A percentile compares a stretch with the other conserved stretches of the same genome.
These are phyloP conservation scores for Morella rubra DNA, from an alignment of 306 rosid genomes.

Conservation along the genomic window DNA sequence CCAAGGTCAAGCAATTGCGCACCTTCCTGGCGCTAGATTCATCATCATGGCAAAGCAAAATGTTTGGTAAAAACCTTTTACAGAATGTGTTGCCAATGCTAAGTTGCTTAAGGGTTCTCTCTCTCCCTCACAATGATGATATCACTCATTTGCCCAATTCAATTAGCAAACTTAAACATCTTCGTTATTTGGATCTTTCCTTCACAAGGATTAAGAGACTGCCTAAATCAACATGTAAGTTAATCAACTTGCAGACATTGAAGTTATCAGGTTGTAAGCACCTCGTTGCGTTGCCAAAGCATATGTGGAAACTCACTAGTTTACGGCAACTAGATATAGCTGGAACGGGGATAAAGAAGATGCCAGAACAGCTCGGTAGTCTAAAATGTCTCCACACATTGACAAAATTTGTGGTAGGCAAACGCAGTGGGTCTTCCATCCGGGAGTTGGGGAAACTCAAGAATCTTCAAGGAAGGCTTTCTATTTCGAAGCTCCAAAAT, in stretches of 20 bases:
- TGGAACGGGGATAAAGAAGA: no score
- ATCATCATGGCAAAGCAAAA: no score
- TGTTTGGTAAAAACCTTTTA: no score
- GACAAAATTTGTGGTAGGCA: no score
- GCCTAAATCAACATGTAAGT: not conserved
- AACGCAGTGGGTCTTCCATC: no score
- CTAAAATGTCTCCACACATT: no score
- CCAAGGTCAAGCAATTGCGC: no score
- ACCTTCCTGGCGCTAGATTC: not conserved
- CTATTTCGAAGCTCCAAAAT: no score
- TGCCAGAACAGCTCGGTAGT: no score
- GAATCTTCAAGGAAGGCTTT: no score
- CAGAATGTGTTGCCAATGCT: not conserved
- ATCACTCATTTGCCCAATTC: not conserved
- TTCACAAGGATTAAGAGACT: not conserved
- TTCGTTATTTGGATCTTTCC: slow-evolving; percentile 17
- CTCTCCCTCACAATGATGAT: no score
- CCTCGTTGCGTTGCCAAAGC: not conserved
- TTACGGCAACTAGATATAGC: not conserved
- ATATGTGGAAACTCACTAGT: slow-evolving; percentile 1
- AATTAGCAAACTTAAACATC: not conserved
- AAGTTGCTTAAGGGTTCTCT: not conserved
- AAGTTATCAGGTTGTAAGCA: fast-evolving
- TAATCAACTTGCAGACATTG: slow-evolving; percentile 18
- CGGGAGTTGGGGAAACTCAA: no score